Base-by-base conservation (phyloP, 257 asterid genomes). In the Salvia splendens region DNA sequence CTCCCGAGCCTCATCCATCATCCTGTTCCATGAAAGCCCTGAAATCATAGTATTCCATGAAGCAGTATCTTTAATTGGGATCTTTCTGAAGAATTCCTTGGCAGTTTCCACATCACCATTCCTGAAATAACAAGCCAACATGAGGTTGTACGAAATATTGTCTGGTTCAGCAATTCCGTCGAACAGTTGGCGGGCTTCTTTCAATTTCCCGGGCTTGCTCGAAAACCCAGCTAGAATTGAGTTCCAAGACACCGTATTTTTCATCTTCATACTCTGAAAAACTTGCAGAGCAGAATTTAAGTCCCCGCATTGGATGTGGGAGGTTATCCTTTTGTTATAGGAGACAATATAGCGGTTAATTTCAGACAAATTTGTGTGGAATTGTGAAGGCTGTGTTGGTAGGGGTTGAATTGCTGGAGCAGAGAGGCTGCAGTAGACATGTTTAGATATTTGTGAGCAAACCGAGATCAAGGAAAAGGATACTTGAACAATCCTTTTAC, bases 131-230 rank as follows among this genome's bases (percentile, higher is more conserved):
- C 42, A 55, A 55, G 61, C 42, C 42, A 30, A 5, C 61, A 55
- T 55, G 61, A 30, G 61, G 32, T 55, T 55, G 61, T 55, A 55
- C 3, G 61, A 55, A 55, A 55, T 41, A 30, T 55, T 30, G 20
- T 55, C 61, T 30, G 42, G 61, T 28, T 5, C 61, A 32, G 42
- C 11, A 55, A 55, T 55, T 55, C 30, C 17, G 17, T 55, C 41
- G 16, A 55, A 55, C 61, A 55, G 61, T 32, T 55, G 61, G 61
- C 61, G 16, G 61, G 61, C 61, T 12, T 55, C 61, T 30, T 16
- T 30, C 17, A 55, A 5, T 55, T 32, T 55, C 11, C 61, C 61
- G 2, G 42, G 61, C 61, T 55, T 55, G 61, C 61, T 54, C 8
- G 61, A 54, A 54, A 54, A 54, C 10, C 61, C 61, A 4, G 61